Conservation (phyloP, 1,284 basidiomycete genomes). For the Ceratobasidium papillatum region DNA sequence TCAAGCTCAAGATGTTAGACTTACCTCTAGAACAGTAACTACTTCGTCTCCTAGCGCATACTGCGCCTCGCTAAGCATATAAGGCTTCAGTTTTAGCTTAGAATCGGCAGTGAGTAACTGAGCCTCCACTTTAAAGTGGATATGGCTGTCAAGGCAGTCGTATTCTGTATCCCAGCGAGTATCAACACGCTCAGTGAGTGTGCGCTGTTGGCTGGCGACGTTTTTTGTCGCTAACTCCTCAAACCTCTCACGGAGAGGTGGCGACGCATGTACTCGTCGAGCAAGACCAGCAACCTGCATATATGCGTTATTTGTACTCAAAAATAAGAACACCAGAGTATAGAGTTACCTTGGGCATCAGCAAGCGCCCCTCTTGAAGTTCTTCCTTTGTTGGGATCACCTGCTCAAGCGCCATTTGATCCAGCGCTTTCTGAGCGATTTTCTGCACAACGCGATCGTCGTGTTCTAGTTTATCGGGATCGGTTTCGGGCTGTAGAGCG, state of each 20-base stretch:
- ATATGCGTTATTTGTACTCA: constrained; percentile 11
- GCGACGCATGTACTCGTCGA: neutral
- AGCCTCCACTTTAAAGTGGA: neutral
- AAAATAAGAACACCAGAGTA: neutral
- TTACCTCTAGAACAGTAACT: constrained; percentile 8
- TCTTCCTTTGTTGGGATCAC: neutral
- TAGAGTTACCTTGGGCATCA: constrained; percentile 5
- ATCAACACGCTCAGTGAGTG: neutral
- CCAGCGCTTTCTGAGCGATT: neutral
- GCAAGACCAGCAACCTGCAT: constrained; percentile 20
- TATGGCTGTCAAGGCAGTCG: constrained; percentile 1
- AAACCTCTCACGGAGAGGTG: neutral
- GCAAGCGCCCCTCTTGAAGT: neutral
- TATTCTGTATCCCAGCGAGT: constrained; percentile 7
- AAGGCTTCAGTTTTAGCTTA: neutral
- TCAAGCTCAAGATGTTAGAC: neutral
- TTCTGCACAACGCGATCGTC: neutral
- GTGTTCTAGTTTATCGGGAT: constrained; percentile 1
- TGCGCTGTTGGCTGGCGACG: neutral
- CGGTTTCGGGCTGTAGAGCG: neutral
- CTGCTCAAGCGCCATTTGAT: neutral
- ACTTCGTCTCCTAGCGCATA: neutral
- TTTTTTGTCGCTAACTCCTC: neutral
- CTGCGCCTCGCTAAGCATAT: neutral
- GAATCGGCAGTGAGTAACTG: constrained; percentile 3